These are phyloP conservation scores for Trypanosoma congolense DNA, from an alignment of 208 protist genomes.

Conservation along the genomic window DNA sequence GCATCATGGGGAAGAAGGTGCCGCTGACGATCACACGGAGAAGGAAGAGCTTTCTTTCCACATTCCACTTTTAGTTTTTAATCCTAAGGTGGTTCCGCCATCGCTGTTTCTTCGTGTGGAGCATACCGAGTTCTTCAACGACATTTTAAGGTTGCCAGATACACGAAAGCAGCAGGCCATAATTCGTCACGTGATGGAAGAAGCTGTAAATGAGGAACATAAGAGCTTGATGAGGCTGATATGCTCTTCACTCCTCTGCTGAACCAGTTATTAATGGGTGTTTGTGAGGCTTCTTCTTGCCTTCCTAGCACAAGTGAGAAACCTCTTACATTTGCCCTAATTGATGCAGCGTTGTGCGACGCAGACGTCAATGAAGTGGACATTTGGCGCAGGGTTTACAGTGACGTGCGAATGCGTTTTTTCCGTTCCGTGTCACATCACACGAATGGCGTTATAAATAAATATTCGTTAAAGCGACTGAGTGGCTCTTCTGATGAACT, in stretches of 20 bases:
- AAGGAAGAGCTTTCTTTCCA: background rate
- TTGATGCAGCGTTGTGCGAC: background rate
- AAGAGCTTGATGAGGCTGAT: slow-evolving; percentile 2
- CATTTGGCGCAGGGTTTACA: slow-evolving; percentile 1
- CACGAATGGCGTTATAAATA: background rate
- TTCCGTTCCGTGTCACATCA: background rate
- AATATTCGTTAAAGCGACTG: background rate
- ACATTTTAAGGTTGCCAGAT: background rate
- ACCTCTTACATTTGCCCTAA: background rate
- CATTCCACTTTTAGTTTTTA: slow-evolving; percentile 16
- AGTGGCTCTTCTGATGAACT: background rate
- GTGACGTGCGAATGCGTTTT: slow-evolving; percentile 7
- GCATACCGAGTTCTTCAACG: slow-evolving; percentile 16
- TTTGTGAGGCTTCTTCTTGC: slow-evolving; percentile 1
- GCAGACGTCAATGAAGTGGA: background rate
- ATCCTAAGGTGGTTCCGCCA: slow-evolving; percentile 9
- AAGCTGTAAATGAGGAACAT: slow-evolving; percentile 8
- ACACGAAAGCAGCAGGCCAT: slow-evolving; percentile 2
- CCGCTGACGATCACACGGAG: background rate
- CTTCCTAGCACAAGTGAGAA: background rate
- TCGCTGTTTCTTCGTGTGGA: slow-evolving; percentile 2
- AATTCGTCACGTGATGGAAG: slow-evolving; percentile 12
- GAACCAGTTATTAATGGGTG: slow-evolving; percentile 15
- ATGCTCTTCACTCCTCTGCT: slow-evolving; percentile 21
- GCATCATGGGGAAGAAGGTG: background rate